phyloP scores from a whole-genome alignment of 2,329 filamentous ascomycete species.

The Fusarium sp. region DNA sequence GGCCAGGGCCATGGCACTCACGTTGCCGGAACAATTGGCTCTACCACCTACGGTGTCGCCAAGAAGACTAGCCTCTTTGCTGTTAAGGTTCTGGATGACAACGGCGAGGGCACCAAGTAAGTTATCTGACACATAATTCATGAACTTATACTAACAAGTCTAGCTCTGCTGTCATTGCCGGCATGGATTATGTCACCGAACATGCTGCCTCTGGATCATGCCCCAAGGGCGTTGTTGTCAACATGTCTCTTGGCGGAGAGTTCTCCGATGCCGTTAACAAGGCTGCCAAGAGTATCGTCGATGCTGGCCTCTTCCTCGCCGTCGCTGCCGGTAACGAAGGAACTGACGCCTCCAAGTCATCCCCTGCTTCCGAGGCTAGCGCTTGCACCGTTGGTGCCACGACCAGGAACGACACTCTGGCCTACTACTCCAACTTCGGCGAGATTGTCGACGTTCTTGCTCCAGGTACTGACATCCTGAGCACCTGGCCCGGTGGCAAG shows the following conservation, averaged over 20 bases:
- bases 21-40: constrained; percentile 55
- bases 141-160: not conserved
- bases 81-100: constrained; percentile 62
- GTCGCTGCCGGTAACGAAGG: constrained; percentile 70
- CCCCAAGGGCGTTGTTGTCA: constrained; percentile 65
- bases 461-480: constrained; percentile 63
- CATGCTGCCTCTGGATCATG: constrained; percentile 58
- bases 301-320: constrained; percentile 66
- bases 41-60: constrained; percentile 57
- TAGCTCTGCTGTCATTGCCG: constrained; percentile 61
- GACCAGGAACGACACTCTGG: constrained; percentile 56
- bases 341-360: constrained; percentile 60
- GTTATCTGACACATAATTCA: not conserved
- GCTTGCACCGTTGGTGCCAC: constrained; percentile 70
- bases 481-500: constrained; percentile 63
- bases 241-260: constrained; percentile 70
- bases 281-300: constrained; percentile 63
- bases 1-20: constrained; percentile 62
- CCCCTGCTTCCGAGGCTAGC: constrained; percentile 63
- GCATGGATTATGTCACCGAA: constrained; percentile 61
- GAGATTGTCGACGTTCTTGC: constrained; percentile 66
- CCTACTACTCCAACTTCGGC: constrained; percentile 69
- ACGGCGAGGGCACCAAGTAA: constrained; percentile 51
- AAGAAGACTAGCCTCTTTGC: constrained; percentile 61
- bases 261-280: constrained; percentile 64